These are phyloP conservation scores for Amaranthus cruentus DNA, from an alignment of 148 eudicot genomes.

Conservation along the genomic window DNA sequence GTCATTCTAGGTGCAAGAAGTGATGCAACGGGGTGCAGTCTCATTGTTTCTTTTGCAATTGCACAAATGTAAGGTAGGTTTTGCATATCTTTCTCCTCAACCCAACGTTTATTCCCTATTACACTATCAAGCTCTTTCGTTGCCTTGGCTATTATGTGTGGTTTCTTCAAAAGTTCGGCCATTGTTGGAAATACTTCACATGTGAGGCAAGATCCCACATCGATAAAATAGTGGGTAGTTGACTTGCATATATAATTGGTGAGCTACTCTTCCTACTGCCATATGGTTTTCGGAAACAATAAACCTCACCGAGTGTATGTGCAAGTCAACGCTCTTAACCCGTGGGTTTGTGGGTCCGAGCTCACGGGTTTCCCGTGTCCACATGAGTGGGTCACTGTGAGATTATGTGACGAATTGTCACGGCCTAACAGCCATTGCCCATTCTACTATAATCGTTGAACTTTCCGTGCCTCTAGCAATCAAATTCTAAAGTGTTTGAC, in stretches of 20 bases:
- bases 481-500: slow-evolving; percentile 39
- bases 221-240: too few species aligned
- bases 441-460: slow-evolving; percentile 82
- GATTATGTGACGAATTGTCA: too few species aligned
- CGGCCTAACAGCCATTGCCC: slow-evolving; percentile 54
- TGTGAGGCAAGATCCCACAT: too few species aligned
- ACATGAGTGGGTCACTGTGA: too few species aligned
- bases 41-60: slow-evolving; percentile 83
- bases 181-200: slow-evolving; percentile 24
- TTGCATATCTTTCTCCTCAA: slow-evolving; percentile 64
- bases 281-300: too few species aligned
- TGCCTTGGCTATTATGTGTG: slow-evolving; percentile 53
- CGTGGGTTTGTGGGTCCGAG: too few species aligned
- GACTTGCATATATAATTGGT: too few species aligned
- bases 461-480: slow-evolving; percentile 95
- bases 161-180: slow-evolving; percentile 57
- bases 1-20: slow-evolving; percentile 64
- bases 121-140: slow-evolving; percentile 61
- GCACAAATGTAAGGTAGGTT: slow-evolving; percentile 74
- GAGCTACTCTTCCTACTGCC: too few species aligned
- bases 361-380: too few species aligned
- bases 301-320: too few species aligned
- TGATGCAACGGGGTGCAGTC: slow-evolving; percentile 87
- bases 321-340: too few species aligned
- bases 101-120: slow-evolving; percentile 73